Percentiles rank a stretch among this genome's conserved stretches.
phyloP scores from a whole-genome alignment of 129 eudicot genomes.

The Pseudognaphalium luteoalbum region DNA sequence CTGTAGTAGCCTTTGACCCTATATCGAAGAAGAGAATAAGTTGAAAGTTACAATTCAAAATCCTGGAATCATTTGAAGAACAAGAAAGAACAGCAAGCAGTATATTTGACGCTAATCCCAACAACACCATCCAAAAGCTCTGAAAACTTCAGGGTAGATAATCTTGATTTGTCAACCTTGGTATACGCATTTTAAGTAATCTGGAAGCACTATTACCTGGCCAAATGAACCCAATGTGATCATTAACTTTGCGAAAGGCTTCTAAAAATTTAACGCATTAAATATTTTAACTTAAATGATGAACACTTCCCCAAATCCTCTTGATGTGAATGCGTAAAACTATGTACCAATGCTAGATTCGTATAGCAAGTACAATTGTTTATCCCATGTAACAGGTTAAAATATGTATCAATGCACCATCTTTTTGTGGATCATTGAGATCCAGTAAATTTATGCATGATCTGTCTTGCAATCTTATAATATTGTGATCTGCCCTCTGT shows the following conservation, averaged over 20 bases:
- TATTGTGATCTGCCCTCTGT: not conserved
- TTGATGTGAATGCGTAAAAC: not conserved
- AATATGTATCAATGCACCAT: not conserved
- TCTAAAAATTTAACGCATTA: not conserved
- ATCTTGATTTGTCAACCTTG: not conserved
- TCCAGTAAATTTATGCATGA: not conserved
- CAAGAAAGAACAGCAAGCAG: not conserved
- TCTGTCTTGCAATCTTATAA: not conserved
- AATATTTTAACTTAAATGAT: constrained; percentile 54
- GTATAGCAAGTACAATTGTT: not conserved
- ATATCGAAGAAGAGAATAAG: not conserved
- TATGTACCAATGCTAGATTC: not conserved
- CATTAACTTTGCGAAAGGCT: not conserved
- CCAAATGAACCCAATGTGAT: not conserved
- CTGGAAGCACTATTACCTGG: not conserved
- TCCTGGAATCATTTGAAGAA: not conserved
- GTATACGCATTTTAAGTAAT: not conserved
- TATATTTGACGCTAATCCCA: not conserved
- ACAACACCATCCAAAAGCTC: constrained; percentile 1
- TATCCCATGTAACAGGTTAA: not conserved
- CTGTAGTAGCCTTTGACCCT: not conserved
- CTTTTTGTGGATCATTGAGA: not conserved
- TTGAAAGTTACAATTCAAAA: not conserved
- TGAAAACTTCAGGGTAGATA: not conserved
- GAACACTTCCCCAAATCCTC: not conserved